Conservation (phyloP, 495 filamentous ascomycete species). For the Penicillium arizonense region DNA sequence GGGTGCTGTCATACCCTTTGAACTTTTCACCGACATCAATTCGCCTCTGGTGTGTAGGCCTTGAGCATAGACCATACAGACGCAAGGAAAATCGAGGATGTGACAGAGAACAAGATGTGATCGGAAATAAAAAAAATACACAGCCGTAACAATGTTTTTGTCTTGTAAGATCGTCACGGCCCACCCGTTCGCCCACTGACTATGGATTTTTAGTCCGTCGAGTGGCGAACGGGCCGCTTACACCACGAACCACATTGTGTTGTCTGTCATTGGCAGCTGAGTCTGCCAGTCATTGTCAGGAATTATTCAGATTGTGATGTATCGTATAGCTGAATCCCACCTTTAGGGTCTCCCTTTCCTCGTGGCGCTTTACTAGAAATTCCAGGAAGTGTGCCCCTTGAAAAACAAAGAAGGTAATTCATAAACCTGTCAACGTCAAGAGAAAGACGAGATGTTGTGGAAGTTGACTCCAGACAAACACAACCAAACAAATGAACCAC, state of each 20-base stretch:
- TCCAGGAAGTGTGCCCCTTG: background rate
- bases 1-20: background rate
- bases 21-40: background rate
- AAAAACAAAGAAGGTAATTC: background rate
- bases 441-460: too few relatives aligned
- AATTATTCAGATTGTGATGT: slow-evolving; percentile 22
- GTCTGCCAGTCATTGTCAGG: slow-evolving; percentile 18
- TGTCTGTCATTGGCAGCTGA: slow-evolving; percentile 12
- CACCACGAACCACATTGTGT: slow-evolving; percentile 15
- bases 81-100: background rate
- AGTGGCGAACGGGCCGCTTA: slow-evolving; percentile 11
- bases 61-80: background rate
- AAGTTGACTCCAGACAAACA: too few relatives aligned
- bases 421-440: background rate
- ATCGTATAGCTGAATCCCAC: slow-evolving; percentile 10
- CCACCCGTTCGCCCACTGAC: slow-evolving; percentile 29
- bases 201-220: slow-evolving; percentile 9
- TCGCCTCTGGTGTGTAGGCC: background rate
- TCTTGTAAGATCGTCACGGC: slow-evolving; percentile 18
- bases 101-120: background rate
- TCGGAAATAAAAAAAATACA: too few relatives aligned
- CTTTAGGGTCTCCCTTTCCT: slow-evolving; percentile 11
- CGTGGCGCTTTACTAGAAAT: background rate
- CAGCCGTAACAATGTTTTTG: too few relatives aligned
- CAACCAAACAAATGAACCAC: slow-evolving; percentile 9